These are phyloP conservation scores for Thermothelomyces thermophilus DNA, from an alignment of 2,329 filamentous ascomycete species.

Conservation along the genomic window DNA sequence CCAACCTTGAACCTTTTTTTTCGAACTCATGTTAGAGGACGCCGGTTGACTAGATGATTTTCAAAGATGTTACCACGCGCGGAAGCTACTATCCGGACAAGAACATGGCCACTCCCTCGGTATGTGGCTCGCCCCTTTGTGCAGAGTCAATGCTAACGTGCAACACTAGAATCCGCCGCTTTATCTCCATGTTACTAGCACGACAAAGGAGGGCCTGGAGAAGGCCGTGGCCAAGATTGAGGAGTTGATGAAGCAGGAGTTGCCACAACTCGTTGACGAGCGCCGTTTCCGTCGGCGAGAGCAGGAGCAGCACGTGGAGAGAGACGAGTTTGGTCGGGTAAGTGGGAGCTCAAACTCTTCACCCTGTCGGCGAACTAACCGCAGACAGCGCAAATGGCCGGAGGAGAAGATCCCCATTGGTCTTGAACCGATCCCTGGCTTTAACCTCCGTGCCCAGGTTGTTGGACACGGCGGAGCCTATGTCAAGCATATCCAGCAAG, in stretches of 20 bases:
- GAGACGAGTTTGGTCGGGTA: constrained; percentile 86
- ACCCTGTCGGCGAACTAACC: constrained; percentile 20
- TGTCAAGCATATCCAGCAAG: constrained; percentile 96
- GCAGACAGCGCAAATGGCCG: constrained; percentile 85
- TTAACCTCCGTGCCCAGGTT: constrained; percentile 93
- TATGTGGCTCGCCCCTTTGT: constrained; percentile 44
- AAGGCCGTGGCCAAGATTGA: constrained; percentile 82
- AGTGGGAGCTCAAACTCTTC: constrained; percentile 11
- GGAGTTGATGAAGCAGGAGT: constrained; percentile 90
- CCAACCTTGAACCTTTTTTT: constrained; percentile 47
- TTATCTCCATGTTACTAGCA: constrained; percentile 93
- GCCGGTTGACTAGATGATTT: constrained; percentile 54
- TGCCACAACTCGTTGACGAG: constrained; percentile 92
- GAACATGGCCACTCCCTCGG: constrained; percentile 88
- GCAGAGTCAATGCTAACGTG: constrained; percentile 5
- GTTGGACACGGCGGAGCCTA: constrained; percentile 92
- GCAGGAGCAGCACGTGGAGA: constrained; percentile 62
- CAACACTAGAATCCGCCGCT: constrained; percentile 72
- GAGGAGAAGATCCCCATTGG: constrained; percentile 90
- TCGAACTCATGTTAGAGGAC: constrained; percentile 41
- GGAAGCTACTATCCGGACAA: constrained; percentile 97
- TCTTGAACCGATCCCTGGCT: constrained; percentile 85
- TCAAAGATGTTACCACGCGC: constrained; percentile 95
- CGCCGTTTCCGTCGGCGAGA: constrained; percentile 41
- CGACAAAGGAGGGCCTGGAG: constrained; percentile 84